These are phyloP conservation scores for Emergomyces orientalis DNA, from an alignment of 2,329 filamentous ascomycete species.

Conservation along the genomic window DNA sequence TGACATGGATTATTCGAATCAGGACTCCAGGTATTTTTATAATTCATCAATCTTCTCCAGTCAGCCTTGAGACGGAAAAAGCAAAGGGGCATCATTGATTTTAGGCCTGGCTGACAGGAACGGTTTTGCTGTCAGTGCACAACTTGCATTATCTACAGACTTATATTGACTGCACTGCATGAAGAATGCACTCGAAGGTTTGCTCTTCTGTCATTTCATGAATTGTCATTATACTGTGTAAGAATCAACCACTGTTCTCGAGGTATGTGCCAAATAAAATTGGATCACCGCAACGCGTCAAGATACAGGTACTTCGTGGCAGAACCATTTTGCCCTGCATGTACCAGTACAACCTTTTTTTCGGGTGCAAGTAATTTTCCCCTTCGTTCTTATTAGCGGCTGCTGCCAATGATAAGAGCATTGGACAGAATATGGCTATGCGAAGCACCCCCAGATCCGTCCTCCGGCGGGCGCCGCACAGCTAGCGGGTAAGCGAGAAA, in stretches of 20 bases:
- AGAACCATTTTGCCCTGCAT: neutral
- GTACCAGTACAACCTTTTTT: neutral
- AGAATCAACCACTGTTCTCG: neutral
- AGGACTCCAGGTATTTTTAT: neutral
- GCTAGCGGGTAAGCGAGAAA: constrained; percentile 1
- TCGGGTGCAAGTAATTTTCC: neutral
- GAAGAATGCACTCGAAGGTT: neutral
- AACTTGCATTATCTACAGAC: neutral
- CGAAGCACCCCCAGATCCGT: neutral
- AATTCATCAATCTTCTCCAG: neutral
- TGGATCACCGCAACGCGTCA: neutral
- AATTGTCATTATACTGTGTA: neutral
- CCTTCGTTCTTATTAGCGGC: neutral
- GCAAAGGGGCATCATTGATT: neutral
- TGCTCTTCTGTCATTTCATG: neutral
- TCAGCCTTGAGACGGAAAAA: neutral
- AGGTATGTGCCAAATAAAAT: neutral
- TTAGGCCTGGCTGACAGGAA: neutral
- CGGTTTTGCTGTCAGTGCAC: neutral
- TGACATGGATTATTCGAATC: neutral
- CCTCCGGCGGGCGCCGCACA: neutral
- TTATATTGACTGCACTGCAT: neutral
- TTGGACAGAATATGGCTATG: neutral
- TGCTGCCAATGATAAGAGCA: neutral
- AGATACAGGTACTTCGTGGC: neutral